A percentile compares a stretch with the other conserved stretches of the same genome.
phyloP scores from a whole-genome alignment of 768 basidiomycete species.

The Boletus barrowsii region DNA sequence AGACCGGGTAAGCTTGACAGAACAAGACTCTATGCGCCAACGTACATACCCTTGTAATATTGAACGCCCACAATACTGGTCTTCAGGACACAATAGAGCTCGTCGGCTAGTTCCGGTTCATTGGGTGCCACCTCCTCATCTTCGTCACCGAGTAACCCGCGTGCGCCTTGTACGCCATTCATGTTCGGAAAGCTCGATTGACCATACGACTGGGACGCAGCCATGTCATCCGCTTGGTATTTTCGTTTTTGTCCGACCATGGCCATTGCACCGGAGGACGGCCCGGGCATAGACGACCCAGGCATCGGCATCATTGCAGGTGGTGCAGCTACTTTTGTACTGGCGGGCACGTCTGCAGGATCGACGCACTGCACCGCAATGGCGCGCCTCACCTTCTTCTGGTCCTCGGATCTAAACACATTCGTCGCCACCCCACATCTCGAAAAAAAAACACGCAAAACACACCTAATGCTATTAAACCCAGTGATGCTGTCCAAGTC shows the following conservation, averaged over 20 bases:
- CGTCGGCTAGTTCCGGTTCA: conserved; percentile 56
- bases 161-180: conserved; percentile 6
- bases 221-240: conserved; percentile 33
- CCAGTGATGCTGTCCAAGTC: conserved; percentile 46
- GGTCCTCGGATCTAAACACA: conserved; percentile 50
- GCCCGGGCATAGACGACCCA: conserved; percentile 9
- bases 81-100: conserved; percentile 58
- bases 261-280: conserved; percentile 4
- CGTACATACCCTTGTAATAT: conserved; percentile 63
- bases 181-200: conserved; percentile 16
- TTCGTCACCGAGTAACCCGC: conserved; percentile 34
- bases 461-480: conserved; percentile 49
- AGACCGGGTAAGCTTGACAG: background rate
- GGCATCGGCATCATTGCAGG: background rate
- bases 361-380: conserved; percentile 53
- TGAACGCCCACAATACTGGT: conserved; percentile 79
- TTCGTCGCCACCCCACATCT: background rate
- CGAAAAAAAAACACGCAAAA: background rate
- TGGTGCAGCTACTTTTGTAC: conserved; percentile 32
- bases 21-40: background rate
- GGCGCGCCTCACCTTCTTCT: conserved; percentile 59
- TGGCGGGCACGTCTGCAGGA: conserved; percentile 52
- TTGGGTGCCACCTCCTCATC: conserved; percentile 38
- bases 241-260: conserved; percentile 41
- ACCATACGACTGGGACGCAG: conserved; percentile 10